Conservation (phyloP, 768 basidiomycete genomes). For the Agaricus blazei region DNA sequence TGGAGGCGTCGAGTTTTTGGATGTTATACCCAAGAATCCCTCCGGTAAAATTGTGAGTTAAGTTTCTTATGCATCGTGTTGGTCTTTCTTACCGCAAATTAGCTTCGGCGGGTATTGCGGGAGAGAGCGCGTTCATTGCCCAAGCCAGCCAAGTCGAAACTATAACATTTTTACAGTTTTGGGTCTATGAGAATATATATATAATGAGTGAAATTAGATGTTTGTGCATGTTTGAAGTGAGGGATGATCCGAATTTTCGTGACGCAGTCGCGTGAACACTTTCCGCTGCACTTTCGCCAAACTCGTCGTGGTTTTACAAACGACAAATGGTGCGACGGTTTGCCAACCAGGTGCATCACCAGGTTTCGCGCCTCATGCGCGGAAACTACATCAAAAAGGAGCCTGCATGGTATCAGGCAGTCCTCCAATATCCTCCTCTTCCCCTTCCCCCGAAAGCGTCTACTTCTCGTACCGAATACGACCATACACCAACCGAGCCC, state of each 20-base stretch:
- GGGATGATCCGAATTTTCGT: constrained; percentile 16
- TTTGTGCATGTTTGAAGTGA: constrained; percentile 18
- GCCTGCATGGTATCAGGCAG: constrained; percentile 83
- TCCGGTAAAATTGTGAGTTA: constrained; percentile 59
- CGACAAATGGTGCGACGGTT: constrained; percentile 67
- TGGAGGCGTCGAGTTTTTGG: constrained; percentile 60
- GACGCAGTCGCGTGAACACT: constrained; percentile 5
- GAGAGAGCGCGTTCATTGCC: constrained; percentile 36
- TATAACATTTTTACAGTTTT: constrained; percentile 10
- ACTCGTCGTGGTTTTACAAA: background rate
- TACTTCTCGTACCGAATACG: constrained; percentile 50
- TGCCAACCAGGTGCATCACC: constrained; percentile 85
- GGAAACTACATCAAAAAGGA: constrained; percentile 55
- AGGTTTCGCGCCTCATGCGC: constrained; percentile 75
- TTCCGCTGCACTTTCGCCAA: background rate
- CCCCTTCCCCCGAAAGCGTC: constrained; percentile 76
- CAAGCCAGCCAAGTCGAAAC: constrained; percentile 10
- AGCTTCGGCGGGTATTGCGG: constrained; percentile 49
- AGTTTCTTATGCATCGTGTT: background rate
- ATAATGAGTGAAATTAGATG: background rate
- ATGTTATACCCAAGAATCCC: constrained; percentile 63
- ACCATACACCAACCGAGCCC: constrained; percentile 29
- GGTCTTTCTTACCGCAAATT: background rate
- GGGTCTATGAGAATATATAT: background rate
- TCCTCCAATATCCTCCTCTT: constrained; percentile 84